These are phyloP conservation scores for Phylloporus rhodoxanthus DNA, from an alignment of 768 basidiomycete genomes.

Conservation along the genomic window DNA sequence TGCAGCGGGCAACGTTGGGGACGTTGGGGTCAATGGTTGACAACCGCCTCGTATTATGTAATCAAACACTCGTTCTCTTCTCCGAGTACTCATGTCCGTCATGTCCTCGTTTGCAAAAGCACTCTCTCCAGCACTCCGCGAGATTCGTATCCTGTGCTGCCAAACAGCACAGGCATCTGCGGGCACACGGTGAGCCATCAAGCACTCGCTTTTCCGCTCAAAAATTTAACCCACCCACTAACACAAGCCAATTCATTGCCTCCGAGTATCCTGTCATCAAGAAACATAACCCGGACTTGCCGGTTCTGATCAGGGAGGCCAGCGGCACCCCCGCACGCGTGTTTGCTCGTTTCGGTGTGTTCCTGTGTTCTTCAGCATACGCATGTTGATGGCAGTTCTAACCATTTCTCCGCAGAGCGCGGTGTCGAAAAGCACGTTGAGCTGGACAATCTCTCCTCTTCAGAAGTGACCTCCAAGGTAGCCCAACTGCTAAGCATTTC, in stretches of 20 bases:
- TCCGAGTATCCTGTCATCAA: constrained; percentile 72
- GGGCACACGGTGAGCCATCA: constrained; percentile 60
- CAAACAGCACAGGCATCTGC: constrained; percentile 72
- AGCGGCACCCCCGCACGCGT: constrained; percentile 72
- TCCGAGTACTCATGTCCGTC: constrained; percentile 24
- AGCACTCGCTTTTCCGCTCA: background rate
- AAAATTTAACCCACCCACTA: background rate
- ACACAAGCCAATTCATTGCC: constrained; percentile 70
- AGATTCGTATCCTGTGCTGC: constrained; percentile 75
- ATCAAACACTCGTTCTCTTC: constrained; percentile 8
- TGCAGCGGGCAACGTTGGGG: constrained; percentile 15
- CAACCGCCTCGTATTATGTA: constrained; percentile 25
- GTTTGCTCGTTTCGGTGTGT: constrained; percentile 82
- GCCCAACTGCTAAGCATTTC: constrained; percentile 48
- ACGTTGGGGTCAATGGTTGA: constrained; percentile 14
- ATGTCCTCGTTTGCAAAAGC: constrained; percentile 67
- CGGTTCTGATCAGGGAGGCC: constrained; percentile 76
- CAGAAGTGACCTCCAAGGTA: constrained; percentile 69
- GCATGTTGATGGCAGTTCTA: constrained; percentile 14
- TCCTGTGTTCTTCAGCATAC: constrained; percentile 8
- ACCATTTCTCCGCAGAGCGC: constrained; percentile 44
- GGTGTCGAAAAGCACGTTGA: constrained; percentile 79
- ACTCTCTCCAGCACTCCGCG: constrained; percentile 71
- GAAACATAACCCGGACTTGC: constrained; percentile 81
- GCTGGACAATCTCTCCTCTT: constrained; percentile 65